Conservation (phyloP, 768 basidiomycete species). For the Pulveroboletus sp. region DNA sequence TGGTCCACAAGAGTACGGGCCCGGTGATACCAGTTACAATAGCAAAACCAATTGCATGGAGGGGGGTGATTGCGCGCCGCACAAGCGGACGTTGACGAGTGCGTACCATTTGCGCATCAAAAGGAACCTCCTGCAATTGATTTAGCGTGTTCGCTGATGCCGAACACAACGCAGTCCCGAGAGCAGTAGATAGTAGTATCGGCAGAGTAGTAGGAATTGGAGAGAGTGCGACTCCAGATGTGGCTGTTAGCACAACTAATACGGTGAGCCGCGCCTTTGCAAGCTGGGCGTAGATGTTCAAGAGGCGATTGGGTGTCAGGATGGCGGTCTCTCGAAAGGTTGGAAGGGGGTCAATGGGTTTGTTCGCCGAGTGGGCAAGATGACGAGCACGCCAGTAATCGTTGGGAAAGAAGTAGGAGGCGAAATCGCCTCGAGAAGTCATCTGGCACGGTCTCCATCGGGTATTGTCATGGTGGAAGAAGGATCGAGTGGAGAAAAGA, state of each 20-base stretch:
- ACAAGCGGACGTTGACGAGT: slow-evolving; percentile 88
- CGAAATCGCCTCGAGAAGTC: slow-evolving; percentile 27
- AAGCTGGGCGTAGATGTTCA: slow-evolving; percentile 74
- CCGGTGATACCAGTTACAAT: slow-evolving; percentile 74
- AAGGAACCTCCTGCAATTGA: slow-evolving; percentile 91
- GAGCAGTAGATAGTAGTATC: slow-evolving; percentile 79
- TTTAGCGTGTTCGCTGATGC: slow-evolving; percentile 95
- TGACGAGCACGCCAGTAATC: slow-evolving; percentile 43
- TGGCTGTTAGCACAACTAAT: slow-evolving; percentile 84
- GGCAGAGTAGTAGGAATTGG: slow-evolving; percentile 84
- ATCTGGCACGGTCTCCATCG: neutral
- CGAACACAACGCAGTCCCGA: slow-evolving; percentile 88
- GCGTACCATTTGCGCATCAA: slow-evolving; percentile 94
- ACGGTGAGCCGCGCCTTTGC: slow-evolving; percentile 82
- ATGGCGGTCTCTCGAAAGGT: slow-evolving; percentile 37
- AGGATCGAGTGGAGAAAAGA: neutral
- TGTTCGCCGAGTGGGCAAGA: slow-evolving; percentile 10
- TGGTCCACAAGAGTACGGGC: slow-evolving; percentile 70
- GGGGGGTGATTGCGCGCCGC: slow-evolving; percentile 74
- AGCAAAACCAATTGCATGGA: slow-evolving; percentile 84
- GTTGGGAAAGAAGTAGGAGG: slow-evolving; percentile 68
- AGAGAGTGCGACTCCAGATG: slow-evolving; percentile 90
- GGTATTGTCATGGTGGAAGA: slow-evolving; percentile 1
- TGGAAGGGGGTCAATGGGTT: slow-evolving; percentile 15
- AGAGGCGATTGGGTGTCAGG: slow-evolving; percentile 49